Base-by-base conservation (phyloP, 768 basidiomycete species). In the Udeniomyces megalosporus region DNA sequence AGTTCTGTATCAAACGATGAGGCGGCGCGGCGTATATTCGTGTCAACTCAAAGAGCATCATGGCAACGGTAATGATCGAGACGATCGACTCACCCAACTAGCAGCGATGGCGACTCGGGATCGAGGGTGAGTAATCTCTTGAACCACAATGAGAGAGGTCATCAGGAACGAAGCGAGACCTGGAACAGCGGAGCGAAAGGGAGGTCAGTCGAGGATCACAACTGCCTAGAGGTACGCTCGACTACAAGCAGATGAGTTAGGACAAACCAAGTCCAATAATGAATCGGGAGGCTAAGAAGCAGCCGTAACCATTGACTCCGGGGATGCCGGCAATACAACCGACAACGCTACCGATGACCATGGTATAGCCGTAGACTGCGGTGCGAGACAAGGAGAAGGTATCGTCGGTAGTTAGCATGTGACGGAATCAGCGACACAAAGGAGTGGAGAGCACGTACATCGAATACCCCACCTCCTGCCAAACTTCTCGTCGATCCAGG, bases 61-160 rank as follows among this genome's bases (percentile, higher is more conserved):
- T 48, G 10, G 4, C 34, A 48, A 12, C 15, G 56, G 15, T n/a
- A 15, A 32, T 17, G 29, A 45, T 24, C n/a, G 34, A 22, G 42
- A 17, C 14, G 22, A 31, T 17, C 31, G 15, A 64, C 68, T 55
- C 46, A 71, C 71, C 72, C 73, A 74, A 20, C 71, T 70, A 32
- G 69, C 68, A 14, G 72, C 71, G 31, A 74, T 65, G 29, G 66
- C 57, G 8, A 64, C 58, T 45, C 74, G 65, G 26, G 65, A 67
- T 58, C 74, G 66, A n/a, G 75, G 75, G 67, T 76, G 75, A 7
- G 72, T 70, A 49, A 74, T 70, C 68, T 76, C 75, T 60, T 74
- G 73, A 4, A 74, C 69, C 29, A 74, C 71, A 26, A 72, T 67
- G 46, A 73, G 66, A 3, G 70, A 71, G 0, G 74, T 74, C 69